These are phyloP conservation scores for Daldinia vernicosa DNA, from an alignment of 495 filamentous ascomycete species.

Conservation along the genomic window DNA sequence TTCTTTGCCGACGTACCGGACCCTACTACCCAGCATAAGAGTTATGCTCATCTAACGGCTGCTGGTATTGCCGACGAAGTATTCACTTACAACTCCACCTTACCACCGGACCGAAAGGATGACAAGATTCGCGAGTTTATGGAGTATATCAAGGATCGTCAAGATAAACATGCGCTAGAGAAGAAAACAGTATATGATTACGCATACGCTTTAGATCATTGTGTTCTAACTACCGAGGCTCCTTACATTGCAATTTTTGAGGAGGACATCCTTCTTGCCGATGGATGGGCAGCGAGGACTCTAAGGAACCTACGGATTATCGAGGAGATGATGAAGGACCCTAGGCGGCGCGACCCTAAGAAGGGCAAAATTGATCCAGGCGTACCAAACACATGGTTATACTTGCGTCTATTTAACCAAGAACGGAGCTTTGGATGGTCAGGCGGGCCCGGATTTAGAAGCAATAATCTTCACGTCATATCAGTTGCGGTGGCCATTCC, in stretches of 20 bases:
- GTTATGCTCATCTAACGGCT: constrained; percentile 30
- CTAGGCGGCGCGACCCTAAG: constrained; percentile 28
- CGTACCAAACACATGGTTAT: constrained; percentile 53
- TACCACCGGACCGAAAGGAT: constrained; percentile 34
- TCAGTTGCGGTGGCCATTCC: constrained; percentile 43
- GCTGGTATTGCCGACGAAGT: constrained; percentile 42
- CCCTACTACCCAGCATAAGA: constrained; percentile 42
- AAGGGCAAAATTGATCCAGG: constrained; percentile 34
- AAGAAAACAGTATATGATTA: constrained; percentile 55
- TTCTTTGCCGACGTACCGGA: constrained; percentile 50
- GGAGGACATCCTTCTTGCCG: constrained; percentile 59
- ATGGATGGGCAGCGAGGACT: constrained; percentile 57
- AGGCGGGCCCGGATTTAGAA: constrained; percentile 48
- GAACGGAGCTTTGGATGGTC: constrained; percentile 55
- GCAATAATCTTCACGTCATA: constrained; percentile 52
- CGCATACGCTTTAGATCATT: constrained; percentile 53
- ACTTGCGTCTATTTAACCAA: constrained; percentile 61
- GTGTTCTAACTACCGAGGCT: constrained; percentile 49
- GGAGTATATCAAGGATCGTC: constrained; percentile 39
- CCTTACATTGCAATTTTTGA: constrained; percentile 60
- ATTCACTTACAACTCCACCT: constrained; percentile 40
- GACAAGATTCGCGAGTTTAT: constrained; percentile 35
- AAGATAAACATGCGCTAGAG: constrained; percentile 41
- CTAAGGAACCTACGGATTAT: constrained; percentile 50
- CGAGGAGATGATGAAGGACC: constrained; percentile 42